Base-by-base conservation (phyloP, 2,329 filamentous ascomycete species). In the Bipolaris oryzae region DNA sequence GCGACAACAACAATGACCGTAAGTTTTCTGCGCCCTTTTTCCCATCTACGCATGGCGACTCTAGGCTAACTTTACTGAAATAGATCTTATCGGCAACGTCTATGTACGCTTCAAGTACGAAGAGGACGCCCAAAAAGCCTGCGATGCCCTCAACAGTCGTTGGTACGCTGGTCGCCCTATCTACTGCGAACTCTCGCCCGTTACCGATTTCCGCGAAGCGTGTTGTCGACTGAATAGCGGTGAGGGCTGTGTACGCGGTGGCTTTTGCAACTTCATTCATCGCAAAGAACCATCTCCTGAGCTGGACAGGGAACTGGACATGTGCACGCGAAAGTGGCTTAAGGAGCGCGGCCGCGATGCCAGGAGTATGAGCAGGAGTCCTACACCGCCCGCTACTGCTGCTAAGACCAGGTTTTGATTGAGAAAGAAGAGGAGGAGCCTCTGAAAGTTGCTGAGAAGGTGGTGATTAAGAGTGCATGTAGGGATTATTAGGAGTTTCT, bases 101-200 rank as follows among this genome's bases (percentile, higher is more conserved):
- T 99, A 99, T 82, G 95, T 95, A 49, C 92, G 95, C 68, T 99
- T 98, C 89, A 99, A 99, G 81, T 99, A 98, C 85, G 95, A 99
- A 84, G 95, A 99, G 78, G 89, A 89, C 52, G 93, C 95, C 49
- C 93, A 98, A 77, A 86, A 87, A 63, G 95, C 95, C 60, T 97
- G 94, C 84, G 95, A 98, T 79, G 89, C 89, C 59, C 86, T 98
- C 69, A 99, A 98, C 79, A 88, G 85, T 55, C 89, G 95, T 72
- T 99, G 95, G 95, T 99, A 99, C 80, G 94, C 95, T 59, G 95
- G 91, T 18, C 85, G 95, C 50, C 95, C 95, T 63, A 96, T 99
- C 78, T 99, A 99, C 83, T 97, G 94, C 86, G 95, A 99, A 80
- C 82, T 99, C 54, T 93, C 89, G 50, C 95, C 95, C 68, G 95